Conservation (phyloP, 768 basidiomycete species). For the Cyclocybe cylindracea region DNA sequence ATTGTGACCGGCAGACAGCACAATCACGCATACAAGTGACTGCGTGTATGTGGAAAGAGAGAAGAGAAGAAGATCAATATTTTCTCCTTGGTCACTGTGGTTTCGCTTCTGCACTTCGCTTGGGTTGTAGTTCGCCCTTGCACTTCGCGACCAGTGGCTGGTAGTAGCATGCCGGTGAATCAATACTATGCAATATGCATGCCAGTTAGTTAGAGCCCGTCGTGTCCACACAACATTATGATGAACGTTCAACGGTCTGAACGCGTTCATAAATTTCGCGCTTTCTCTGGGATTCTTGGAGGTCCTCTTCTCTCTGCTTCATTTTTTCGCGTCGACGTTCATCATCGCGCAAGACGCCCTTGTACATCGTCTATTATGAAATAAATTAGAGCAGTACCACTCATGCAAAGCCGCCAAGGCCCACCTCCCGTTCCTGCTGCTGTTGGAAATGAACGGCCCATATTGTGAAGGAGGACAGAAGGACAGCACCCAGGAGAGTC, state of each 20-base stretch:
- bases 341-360: slow-evolving; percentile 88
- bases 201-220: no score
- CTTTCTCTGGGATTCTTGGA: slow-evolving; percentile 61
- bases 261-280: slow-evolving; percentile 64
- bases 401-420: slow-evolving; percentile 10
- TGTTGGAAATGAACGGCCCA: slow-evolving; percentile 93
- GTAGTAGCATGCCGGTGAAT: no score
- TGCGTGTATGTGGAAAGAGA: no score
- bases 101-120: no score
- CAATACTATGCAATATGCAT: no score
- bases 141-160: no score
- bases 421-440: slow-evolving; percentile 77
- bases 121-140: no score
- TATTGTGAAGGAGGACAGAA: slow-evolving; percentile 68
- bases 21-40: no score
- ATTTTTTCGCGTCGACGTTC: slow-evolving; percentile 75
- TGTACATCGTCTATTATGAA: slow-evolving; percentile 75
- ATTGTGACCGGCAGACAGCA: no score
- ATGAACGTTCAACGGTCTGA: slow-evolving; percentile 35
- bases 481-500: slow-evolving; percentile 68
- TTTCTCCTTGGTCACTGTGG: no score
- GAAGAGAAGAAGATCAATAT: no score
- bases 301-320: slow-evolving; percentile 61
- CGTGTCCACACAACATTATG: neutral
- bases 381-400: slow-evolving; percentile 7